phyloP scores from a whole-genome alignment of 1,284 basidiomycete genomes.

The Trichosporon sp. region DNA sequence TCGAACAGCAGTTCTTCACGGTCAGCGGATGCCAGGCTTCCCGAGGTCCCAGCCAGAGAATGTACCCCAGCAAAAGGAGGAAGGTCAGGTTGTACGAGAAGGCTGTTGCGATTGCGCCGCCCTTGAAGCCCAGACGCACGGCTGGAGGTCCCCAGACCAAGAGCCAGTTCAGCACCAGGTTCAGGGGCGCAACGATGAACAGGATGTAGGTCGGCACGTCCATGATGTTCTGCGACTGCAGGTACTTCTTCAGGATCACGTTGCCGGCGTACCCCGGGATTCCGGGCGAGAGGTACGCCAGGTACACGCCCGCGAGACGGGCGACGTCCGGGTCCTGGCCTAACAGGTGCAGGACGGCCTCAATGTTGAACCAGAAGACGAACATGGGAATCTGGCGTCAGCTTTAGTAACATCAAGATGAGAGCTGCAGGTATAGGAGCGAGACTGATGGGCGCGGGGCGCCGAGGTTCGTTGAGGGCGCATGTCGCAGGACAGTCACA shows the following conservation, averaged over 20 bases:
- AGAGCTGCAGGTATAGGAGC: background rate
- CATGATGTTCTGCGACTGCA: slow-evolving; percentile 84
- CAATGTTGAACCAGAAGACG: slow-evolving; percentile 68
- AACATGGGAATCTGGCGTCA: slow-evolving; percentile 39
- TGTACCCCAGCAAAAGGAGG: slow-evolving; percentile 62
- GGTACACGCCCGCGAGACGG: slow-evolving; percentile 65
- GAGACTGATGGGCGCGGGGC: slow-evolving; percentile 51
- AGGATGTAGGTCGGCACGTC: slow-evolving; percentile 80
- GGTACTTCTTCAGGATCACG: slow-evolving; percentile 55
- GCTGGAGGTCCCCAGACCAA: slow-evolving; percentile 80
- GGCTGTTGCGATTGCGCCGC: slow-evolving; percentile 84
- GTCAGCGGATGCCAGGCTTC: slow-evolving; percentile 80
- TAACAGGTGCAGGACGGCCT: slow-evolving; percentile 67
- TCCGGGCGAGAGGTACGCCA: slow-evolving; percentile 70
- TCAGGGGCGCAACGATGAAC: slow-evolving; percentile 76
- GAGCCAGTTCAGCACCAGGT: slow-evolving; percentile 73
- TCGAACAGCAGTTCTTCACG: slow-evolving; percentile 59
- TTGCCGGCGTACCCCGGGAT: slow-evolving; percentile 68
- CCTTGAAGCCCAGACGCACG: slow-evolving; percentile 80
- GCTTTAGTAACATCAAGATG: background rate
- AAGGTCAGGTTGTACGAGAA: slow-evolving; percentile 78
- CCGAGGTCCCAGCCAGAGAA: slow-evolving; percentile 63
- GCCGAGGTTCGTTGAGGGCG: background rate
- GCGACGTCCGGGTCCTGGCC: slow-evolving; percentile 82
- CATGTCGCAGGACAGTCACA: too few species aligned